A percentile compares a stretch with the other conserved stretches of the same genome.
phyloP scores from a whole-genome alignment of 257 asterid species.

The Linaria vulgaris region DNA sequence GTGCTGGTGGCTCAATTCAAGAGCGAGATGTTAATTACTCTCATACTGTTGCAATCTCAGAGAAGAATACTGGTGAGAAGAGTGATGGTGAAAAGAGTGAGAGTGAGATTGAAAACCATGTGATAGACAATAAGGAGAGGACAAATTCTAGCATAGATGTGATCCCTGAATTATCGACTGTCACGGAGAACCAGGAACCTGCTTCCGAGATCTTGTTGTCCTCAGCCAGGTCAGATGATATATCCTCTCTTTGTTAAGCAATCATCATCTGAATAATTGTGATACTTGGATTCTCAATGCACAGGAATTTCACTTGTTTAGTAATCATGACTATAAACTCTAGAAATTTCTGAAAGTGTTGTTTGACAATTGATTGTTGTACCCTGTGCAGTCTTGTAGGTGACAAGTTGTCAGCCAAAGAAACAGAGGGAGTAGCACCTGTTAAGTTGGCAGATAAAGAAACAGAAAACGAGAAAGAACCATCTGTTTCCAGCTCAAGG shows the following conservation, averaged over 20 bases:
- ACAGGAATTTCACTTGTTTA: not conserved
- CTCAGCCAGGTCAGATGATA: conserved; percentile 42
- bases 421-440: conserved; percentile 38
- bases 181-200: conserved; percentile 33
- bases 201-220: conserved; percentile 30
- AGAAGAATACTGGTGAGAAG: conserved; percentile 28
- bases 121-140: conserved; percentile 30
- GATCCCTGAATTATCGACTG: conserved; percentile 21
- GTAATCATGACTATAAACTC: conserved; percentile 5
- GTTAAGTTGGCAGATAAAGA: conserved; percentile 36
- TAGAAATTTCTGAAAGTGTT: conserved; percentile 7
- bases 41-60: conserved; percentile 36
- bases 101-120: conserved; percentile 31
- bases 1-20: conserved; percentile 27
- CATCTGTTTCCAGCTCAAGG: conserved; percentile 40
- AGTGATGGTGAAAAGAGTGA: conserved; percentile 27
- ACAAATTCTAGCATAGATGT: conserved; percentile 23
- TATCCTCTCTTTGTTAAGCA: conserved; percentile 10
- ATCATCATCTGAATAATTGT: conserved; percentile 2
- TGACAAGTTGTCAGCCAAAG: conserved; percentile 37
- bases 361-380: conserved; percentile 22
- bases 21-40: conserved; percentile 36
- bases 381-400: conserved; percentile 42
- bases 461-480: conserved; percentile 42
- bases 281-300: not conserved